phyloP scores from a whole-genome alignment of 2,329 filamentous ascomycete species.

The Microcyclosporella mali region DNA sequence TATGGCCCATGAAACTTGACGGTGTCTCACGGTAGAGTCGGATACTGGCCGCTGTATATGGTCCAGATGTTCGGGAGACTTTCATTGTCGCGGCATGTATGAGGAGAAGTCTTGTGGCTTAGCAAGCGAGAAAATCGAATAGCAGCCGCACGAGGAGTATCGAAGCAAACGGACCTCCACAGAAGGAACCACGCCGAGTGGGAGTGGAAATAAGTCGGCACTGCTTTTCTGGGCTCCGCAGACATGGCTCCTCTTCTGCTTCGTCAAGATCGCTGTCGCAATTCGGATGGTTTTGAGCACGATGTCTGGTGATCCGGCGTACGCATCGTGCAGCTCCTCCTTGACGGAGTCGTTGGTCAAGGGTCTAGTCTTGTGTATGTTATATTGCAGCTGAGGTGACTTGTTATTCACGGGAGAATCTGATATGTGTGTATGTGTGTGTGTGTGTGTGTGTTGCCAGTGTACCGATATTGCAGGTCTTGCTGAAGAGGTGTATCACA shows the following conservation, averaged over 20 bases:
- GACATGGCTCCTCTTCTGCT: slow-evolving; percentile 13
- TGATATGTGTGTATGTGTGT: slow-evolving; percentile 2
- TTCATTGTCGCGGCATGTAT: background rate
- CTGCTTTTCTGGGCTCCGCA: slow-evolving; percentile 9
- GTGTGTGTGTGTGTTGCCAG: too few species aligned
- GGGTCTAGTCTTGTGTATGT: slow-evolving; percentile 2
- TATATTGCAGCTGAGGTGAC: slow-evolving; percentile 3
- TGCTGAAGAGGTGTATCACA: background rate
- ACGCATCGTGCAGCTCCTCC: slow-evolving; percentile 11
- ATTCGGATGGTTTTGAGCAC: slow-evolving; percentile 9
- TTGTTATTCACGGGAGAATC: slow-evolving; percentile 6
- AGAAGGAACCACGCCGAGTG: slow-evolving; percentile 10
- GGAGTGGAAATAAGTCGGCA: slow-evolving; percentile 13
- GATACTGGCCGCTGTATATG: too few species aligned
- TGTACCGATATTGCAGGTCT: too few species aligned
- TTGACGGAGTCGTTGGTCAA: slow-evolving; percentile 5
- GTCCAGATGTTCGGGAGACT: too few species aligned
- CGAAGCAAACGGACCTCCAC: slow-evolving; percentile 12
- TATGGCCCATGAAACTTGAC: slow-evolving; percentile 4
- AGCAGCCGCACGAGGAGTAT: slow-evolving; percentile 11
- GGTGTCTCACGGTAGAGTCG: slow-evolving; percentile 2
- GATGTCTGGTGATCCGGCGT: slow-evolving; percentile 8
- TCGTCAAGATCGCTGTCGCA: slow-evolving; percentile 9
- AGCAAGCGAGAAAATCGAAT: slow-evolving; percentile 7
- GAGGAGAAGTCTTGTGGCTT: slow-evolving; percentile 14